These are phyloP conservation scores for Phialophora expanda DNA, from an alignment of 2,329 filamentous ascomycete species.

Conservation along the genomic window DNA sequence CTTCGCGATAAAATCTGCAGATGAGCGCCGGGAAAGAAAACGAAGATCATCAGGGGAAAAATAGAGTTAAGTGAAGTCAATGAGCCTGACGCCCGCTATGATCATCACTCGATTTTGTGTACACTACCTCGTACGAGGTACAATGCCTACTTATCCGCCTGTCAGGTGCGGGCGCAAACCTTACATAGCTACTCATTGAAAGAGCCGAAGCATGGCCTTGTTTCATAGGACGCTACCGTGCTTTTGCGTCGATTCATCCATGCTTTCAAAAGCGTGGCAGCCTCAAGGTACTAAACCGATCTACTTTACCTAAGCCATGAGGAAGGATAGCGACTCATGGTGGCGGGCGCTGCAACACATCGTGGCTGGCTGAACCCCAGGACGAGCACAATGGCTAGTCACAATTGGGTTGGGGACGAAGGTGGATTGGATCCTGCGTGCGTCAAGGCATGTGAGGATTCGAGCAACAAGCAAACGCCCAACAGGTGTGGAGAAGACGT, in stretches of 20 bases:
- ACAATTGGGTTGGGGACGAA: conserved; percentile 4
- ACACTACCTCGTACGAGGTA: not conserved
- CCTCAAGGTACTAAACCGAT: conserved; percentile 14
- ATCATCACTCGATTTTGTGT: not conserved
- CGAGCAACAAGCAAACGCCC: conserved; percentile 19
- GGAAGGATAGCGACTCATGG: conserved; percentile 9
- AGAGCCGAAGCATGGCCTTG: conserved; percentile 3
- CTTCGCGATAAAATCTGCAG: not conserved
- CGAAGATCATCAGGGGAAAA: conserved; percentile 4
- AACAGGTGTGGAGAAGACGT: conserved; percentile 6
- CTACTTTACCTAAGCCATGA: conserved; percentile 23
- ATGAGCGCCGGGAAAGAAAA: not conserved
- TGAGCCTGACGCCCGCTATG: not conserved
- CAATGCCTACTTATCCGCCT: not conserved
- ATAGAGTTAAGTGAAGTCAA: not conserved
- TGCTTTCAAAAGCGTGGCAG: conserved; percentile 24
- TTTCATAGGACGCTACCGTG: not conserved
- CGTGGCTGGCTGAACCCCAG: conserved; percentile 32
- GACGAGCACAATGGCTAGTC: conserved; percentile 15
- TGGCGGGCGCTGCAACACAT: conserved; percentile 19
- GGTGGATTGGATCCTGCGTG: conserved; percentile 5
- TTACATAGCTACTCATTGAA: not conserved
- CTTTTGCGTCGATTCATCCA: not conserved
- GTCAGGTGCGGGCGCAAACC: not conserved
- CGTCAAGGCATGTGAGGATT: not conserved